Evolutionary conservation across 2,329 filamentous ascomycete genomes (phyloP).

Genomic region (Curvularia verruculosa): DNA sequence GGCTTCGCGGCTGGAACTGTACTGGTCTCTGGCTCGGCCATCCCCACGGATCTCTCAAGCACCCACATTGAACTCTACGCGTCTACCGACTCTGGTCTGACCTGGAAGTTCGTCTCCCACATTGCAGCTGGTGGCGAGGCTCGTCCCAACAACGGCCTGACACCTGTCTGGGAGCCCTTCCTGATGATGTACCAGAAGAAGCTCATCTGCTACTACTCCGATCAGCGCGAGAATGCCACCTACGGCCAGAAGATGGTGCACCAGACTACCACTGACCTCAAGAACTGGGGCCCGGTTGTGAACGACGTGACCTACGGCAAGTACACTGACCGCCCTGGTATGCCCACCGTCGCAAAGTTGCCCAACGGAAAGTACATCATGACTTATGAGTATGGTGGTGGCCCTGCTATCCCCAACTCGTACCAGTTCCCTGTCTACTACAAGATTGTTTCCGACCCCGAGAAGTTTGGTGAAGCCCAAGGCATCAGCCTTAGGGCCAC

Average conservation of each 20-base stretch:
- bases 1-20: constrained; percentile 67
- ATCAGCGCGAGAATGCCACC: constrained; percentile 66
- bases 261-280: constrained; percentile 65
- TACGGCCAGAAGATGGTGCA: constrained; percentile 74
- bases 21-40: constrained; percentile 66
- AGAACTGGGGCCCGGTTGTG: constrained; percentile 64
- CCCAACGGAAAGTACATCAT: constrained; percentile 67
- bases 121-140: constrained; percentile 70
- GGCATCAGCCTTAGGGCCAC: constrained; percentile 53
- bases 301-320: constrained; percentile 68
- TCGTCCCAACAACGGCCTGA: constrained; percentile 66
- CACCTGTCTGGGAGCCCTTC: constrained; percentile 77
- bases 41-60: constrained; percentile 63
- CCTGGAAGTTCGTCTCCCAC: constrained; percentile 71
- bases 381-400: constrained; percentile 67
- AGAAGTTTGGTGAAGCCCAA: constrained; percentile 53
- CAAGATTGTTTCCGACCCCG: constrained; percentile 56
- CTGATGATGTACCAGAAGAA: constrained; percentile 64
- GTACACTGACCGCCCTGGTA: constrained; percentile 70
- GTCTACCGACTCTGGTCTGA: constrained; percentile 63
- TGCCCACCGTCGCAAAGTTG: constrained; percentile 67
- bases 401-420: constrained; percentile 40
- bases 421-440: constrained; percentile 61
- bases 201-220: constrained; percentile 72
- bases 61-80: constrained; percentile 75